These are phyloP conservation scores for Fusarium begoniae DNA, from an alignment of 2,329 filamentous ascomycete species.

Conservation along the genomic window DNA sequence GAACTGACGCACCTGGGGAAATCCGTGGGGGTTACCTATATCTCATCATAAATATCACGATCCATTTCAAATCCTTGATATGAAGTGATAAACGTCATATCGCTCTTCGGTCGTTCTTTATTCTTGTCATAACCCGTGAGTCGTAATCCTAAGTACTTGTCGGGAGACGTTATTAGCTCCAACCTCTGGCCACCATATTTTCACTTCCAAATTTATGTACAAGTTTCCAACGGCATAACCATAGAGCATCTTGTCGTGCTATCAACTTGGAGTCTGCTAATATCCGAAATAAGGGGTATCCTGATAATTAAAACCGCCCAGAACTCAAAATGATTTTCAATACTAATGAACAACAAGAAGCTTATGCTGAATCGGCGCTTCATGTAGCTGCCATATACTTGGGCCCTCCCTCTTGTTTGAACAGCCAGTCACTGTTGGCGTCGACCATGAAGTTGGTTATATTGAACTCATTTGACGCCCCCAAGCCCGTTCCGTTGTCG, in stretches of 20 bases:
- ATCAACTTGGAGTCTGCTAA: neutral
- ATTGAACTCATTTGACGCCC: slow-evolving; percentile 71
- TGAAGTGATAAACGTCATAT: neutral
- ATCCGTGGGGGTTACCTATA: neutral
- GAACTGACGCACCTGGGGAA: neutral
- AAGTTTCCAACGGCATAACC: neutral
- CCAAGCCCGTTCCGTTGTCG: slow-evolving; percentile 39
- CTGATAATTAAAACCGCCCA: slow-evolving; percentile 10
- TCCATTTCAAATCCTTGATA: neutral
- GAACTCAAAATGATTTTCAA: slow-evolving; percentile 4
- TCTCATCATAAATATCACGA: neutral
- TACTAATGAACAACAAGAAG: neutral
- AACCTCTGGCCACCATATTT: neutral
- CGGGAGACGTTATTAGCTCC: neutral
- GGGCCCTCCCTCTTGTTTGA: slow-evolving; percentile 58
- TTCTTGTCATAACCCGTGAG: slow-evolving; percentile 4
- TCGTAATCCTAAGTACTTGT: neutral
- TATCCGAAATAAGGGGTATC: slow-evolving; percentile 31
- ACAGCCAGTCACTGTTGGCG: slow-evolving; percentile 79
- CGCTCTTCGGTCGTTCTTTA: neutral
- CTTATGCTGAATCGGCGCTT: neutral
- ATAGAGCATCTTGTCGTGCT: neutral
- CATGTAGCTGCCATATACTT: slow-evolving; percentile 42
- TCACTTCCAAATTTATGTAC: neutral
- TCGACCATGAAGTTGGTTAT: slow-evolving; percentile 83